These are phyloP conservation scores for Scenedesmus sp. DNA, from an alignment of 163 green algal genomes.

Conservation along the genomic window DNA sequence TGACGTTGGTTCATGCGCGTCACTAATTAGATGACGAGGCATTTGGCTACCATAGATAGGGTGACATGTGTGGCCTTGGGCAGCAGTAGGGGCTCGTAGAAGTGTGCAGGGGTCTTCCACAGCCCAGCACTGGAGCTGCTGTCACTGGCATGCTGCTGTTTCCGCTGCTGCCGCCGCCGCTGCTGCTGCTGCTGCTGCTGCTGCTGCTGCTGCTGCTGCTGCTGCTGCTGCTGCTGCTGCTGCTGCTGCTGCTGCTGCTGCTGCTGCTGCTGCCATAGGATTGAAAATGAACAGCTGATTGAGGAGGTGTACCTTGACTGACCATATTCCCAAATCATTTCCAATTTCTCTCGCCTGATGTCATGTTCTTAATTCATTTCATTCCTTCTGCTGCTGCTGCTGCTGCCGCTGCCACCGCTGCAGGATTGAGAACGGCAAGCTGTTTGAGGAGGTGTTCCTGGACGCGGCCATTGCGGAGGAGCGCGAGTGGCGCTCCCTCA, in stretches of 20 bases:
- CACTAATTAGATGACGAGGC: no score
- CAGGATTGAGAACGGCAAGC: conserved; percentile 70
- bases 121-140: not conserved
- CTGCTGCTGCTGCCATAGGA: not conserved
- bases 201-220: not conserved
- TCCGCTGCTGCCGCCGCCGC: not conserved
- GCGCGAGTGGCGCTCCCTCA: conserved; percentile 40
- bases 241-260: not conserved
- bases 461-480: conserved; percentile 64
- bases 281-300: not conserved
- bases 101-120: not conserved
- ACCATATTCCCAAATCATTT: not conserved
- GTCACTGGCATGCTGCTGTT: not conserved
- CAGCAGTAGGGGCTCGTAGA: no score
- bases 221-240: not conserved
- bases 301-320: not conserved
- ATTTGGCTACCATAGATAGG: no score
- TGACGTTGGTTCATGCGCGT: no score
- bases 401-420: not conserved
- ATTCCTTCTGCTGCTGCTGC: not conserved
- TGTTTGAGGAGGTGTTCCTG: conserved; percentile 75
- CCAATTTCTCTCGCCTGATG: no score
- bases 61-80: no score
- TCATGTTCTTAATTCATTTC: no score
- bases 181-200: not conserved